These are phyloP conservation scores for Linnemannia hyalina DNA, from an alignment of 192 early-diverging fungal genomes.

Conservation along the genomic window DNA sequence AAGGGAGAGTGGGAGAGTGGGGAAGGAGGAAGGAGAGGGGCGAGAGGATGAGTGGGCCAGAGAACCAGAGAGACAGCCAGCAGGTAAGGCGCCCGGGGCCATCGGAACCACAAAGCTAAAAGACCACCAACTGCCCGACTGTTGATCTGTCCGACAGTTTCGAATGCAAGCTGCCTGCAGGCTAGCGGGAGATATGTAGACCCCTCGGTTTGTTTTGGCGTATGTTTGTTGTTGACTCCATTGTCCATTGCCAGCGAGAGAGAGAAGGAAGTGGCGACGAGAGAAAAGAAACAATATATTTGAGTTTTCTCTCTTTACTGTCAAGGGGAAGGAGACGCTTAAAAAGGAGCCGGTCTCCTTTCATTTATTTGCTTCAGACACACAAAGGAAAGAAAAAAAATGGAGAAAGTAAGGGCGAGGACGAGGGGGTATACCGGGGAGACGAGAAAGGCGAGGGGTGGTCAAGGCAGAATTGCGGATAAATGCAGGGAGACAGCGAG, in stretches of 20 bases:
- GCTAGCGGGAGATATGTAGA: not conserved
- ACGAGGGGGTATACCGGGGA: not conserved
- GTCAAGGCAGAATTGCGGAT: not conserved
- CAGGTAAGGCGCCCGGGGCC: no score
- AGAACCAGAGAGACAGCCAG: no score
- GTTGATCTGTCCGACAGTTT: not conserved
- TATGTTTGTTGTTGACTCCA: no score
- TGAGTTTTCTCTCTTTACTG: no score
- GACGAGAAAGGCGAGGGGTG: slow-evolving; percentile 1
- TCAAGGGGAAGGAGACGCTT: slow-evolving; percentile 11
- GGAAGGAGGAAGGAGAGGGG: not conserved
- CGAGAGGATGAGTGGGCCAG: not conserved
- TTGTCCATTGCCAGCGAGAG: no score
- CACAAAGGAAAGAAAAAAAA: not conserved
- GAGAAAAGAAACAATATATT: not conserved
- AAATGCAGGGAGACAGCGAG: not conserved
- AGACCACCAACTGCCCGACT: not conserved
- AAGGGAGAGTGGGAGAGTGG: not conserved
- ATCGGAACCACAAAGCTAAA: not conserved
- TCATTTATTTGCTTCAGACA: not conserved
- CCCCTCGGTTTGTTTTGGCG: no score
- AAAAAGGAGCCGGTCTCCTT: not conserved
- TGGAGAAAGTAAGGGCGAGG: not conserved
- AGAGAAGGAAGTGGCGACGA: not conserved
- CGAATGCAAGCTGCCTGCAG: not conserved